A percentile compares a stretch with the other conserved stretches of the same genome.
Conservation (phyloP, 2,329 filamentous ascomycete species). For the Elsinoe fawcettii region DNA sequence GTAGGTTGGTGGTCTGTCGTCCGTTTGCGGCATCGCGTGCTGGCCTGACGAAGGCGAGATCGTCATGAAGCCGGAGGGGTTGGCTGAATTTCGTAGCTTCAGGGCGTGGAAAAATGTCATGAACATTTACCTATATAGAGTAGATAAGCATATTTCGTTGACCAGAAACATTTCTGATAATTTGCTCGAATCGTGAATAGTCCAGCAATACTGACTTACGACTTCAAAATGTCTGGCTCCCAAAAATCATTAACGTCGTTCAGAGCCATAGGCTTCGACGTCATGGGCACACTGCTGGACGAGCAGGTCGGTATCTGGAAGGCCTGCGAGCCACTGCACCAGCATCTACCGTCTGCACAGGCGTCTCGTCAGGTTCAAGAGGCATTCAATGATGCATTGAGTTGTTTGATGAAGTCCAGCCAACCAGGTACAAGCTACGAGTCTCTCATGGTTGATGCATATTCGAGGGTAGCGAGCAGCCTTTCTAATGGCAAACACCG, state of each 20-base stretch:
- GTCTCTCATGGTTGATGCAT: not conserved
- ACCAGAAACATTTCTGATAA: not conserved
- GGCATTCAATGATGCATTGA: not conserved
- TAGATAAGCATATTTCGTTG: not conserved
- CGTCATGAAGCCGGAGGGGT: not conserved
- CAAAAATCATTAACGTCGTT: not conserved
- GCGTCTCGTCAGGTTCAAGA: not conserved
- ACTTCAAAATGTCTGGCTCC: not conserved
- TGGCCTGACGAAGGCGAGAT: not conserved
- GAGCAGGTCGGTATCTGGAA: not conserved
- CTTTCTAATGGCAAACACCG: not conserved
- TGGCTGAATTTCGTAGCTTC: not conserved
- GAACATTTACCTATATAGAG: not conserved
- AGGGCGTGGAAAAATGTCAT: not conserved
- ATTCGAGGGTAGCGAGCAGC: not conserved
- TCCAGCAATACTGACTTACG: not conserved
- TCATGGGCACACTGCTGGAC: slow-evolving; percentile 9
- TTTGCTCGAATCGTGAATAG: not conserved
- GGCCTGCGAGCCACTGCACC: not conserved
- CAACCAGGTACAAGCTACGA: not conserved
- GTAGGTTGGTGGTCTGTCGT: too few relatives aligned
- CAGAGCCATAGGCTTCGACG: slow-evolving; percentile 9
- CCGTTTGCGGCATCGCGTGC: too few relatives aligned
- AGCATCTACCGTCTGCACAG: not conserved
- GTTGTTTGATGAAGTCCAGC: not conserved